Base-by-base conservation (phyloP, 805 yeast genomes). In the Barnettozyma populi region DNA sequence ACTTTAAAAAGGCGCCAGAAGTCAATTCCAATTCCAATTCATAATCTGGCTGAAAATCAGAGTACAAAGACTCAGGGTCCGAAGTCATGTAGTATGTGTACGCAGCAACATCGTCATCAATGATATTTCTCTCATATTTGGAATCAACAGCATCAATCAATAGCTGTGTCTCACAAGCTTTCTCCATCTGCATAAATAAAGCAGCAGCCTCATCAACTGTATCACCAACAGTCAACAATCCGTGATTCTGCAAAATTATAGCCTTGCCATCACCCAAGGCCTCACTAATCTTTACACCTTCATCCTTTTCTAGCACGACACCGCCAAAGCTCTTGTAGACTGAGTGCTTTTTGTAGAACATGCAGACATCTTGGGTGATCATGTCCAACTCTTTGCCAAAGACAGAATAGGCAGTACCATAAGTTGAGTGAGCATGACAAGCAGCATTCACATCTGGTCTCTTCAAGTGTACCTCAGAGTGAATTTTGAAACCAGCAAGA, bases 121-220 rank as follows among this genome's bases (percentile, higher is more conserved):
- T 73, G 34, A 76, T 31, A 36, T 57, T 53, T 64, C 71, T 71
- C 59, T 65, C 59, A 53, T 55, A 57, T 55, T 68, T 51, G 9
- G 54, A 62, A 60, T 75, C 62, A 51, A 69, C 66, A 4, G 86
- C 70, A 53, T 84, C 88, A 3, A 76, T 85, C 49, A 76, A 62
- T 58, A 84, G 63, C 64, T 84, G 90, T n/a, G 75, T 75, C 59
- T 81, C 75, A 60, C 90, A 84, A 9, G 75, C 59, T 55, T 76
- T 72, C 60, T 84, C 90, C 79, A 83, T 72, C 44, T 80, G 62
- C 1, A 80, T 72, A 65, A 76, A 84, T 48, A 82, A 61, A 60
- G 76, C 79, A 2, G 88, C 88, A 10, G 90, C 90, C 65, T 82
- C 90, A 57, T 82, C 90, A 11, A 84, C 82, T 6, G 87, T 83